Conservation (phyloP, 164 flowering plant genomes). For the Chloranthus sessilifolius region DNA sequence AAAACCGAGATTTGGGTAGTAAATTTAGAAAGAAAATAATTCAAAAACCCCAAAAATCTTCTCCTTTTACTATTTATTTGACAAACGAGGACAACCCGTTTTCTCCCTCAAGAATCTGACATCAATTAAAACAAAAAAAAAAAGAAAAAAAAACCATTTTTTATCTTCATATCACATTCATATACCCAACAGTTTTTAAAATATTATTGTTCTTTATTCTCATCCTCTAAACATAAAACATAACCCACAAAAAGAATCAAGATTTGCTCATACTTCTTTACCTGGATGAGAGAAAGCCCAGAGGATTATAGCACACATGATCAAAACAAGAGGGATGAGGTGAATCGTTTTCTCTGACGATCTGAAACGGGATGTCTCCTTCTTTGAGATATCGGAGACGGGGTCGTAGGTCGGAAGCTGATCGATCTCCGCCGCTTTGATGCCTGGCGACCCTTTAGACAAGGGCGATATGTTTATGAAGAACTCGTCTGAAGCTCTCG, state of each 20-base stretch:
- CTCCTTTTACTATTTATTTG: no score
- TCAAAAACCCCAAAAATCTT: no score
- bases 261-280: conserved; percentile 4
- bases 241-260: neutral
- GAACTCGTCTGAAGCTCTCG: conserved; percentile 44
- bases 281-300: conserved; percentile 47
- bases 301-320: conserved; percentile 48
- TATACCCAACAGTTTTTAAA: no score
- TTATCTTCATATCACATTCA: no score
- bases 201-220: neutral
- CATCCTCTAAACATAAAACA: neutral
- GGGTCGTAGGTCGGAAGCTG: conserved; percentile 24
- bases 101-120: neutral
- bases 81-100: neutral
- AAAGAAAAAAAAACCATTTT: no score
- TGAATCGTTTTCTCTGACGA: conserved; percentile 44
- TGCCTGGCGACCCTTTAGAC: conserved; percentile 18
- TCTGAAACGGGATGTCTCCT: conserved; percentile 23
- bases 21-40: no score
- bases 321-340: conserved; percentile 48
- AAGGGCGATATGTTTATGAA: conserved; percentile 32
- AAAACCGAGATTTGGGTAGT: no score
- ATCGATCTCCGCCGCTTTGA: conserved; percentile 17
- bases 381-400: conserved; percentile 34
- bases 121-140: conserved; percentile 1